Conservation (phyloP, 129 eudicot species). For the Rutidosis leptorrhynchoides region DNA sequence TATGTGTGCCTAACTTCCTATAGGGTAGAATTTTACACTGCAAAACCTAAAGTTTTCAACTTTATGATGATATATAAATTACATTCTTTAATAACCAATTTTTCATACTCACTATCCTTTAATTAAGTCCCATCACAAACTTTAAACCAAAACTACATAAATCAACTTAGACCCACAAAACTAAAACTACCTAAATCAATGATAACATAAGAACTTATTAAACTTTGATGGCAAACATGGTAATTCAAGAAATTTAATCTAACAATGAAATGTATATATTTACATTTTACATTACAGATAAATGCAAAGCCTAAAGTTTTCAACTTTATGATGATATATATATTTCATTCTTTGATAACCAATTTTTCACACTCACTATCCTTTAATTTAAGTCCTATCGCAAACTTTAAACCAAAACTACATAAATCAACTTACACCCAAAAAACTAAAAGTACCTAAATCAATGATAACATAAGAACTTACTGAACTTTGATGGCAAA, state of each 20-base stretch:
- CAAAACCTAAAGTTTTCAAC: conserved; percentile 1
- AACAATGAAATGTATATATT: not conserved
- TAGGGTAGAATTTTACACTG: not conserved
- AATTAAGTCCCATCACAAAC: not conserved
- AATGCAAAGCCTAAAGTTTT: no score
- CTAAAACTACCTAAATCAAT: not conserved
- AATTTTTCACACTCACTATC: not conserved
- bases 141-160: not conserved
- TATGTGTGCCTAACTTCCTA: not conserved
- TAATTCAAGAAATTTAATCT: not conserved
- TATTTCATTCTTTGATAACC: not conserved
- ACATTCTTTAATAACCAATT: not conserved
- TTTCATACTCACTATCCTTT: not conserved
- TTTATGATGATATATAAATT: not conserved
- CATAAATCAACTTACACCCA: not conserved
- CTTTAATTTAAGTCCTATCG: not conserved
- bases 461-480: not conserved
- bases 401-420: conserved; percentile 7
- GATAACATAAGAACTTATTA: not conserved
- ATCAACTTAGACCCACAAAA: conserved; percentile 2
- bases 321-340: not conserved
- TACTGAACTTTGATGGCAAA: not conserved
- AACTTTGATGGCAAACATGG: not conserved
- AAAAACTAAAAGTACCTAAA: not conserved
- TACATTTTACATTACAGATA: no score